phyloP scores from a whole-genome alignment of 208 protist species.

The Endotrypanum monterogeii region DNA sequence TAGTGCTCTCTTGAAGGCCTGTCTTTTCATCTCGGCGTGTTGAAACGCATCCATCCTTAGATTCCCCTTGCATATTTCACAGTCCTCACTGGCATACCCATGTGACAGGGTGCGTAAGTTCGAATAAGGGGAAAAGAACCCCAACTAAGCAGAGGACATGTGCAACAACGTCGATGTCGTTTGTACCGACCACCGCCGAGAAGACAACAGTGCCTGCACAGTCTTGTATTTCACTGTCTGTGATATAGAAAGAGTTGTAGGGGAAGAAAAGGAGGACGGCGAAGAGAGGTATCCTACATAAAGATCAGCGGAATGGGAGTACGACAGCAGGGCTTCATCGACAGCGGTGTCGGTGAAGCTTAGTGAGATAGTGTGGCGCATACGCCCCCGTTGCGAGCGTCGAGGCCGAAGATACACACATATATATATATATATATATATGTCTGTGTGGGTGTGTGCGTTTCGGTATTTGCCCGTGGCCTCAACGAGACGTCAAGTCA shows the following conservation, averaged over 20 bases:
- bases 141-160: slow-evolving; percentile 8
- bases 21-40: not conserved
- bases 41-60: slow-evolving; percentile 52
- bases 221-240: not conserved
- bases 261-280: not conserved
- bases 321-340: too few species aligned
- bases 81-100: slow-evolving; percentile 25
- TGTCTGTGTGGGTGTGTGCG: not conserved
- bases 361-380: too few species aligned
- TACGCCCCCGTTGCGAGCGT: too few species aligned
- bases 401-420: too few species aligned
- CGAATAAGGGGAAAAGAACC: slow-evolving; percentile 14
- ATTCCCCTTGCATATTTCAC: slow-evolving; percentile 41
- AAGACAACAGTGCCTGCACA: not conserved
- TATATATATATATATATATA: not conserved
- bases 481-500: too few species aligned
- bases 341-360: too few species aligned
- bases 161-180: not conserved
- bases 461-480: too few species aligned
- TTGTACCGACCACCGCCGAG: not conserved
- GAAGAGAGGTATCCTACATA: not conserved
- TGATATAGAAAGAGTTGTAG: not conserved
- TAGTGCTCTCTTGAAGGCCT: not conserved
- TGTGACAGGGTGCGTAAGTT: slow-evolving; percentile 15
- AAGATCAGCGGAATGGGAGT: not conserved